These are phyloP conservation scores for Parmelia sp. DNA, from an alignment of 495 filamentous ascomycete species.

Conservation along the genomic window DNA sequence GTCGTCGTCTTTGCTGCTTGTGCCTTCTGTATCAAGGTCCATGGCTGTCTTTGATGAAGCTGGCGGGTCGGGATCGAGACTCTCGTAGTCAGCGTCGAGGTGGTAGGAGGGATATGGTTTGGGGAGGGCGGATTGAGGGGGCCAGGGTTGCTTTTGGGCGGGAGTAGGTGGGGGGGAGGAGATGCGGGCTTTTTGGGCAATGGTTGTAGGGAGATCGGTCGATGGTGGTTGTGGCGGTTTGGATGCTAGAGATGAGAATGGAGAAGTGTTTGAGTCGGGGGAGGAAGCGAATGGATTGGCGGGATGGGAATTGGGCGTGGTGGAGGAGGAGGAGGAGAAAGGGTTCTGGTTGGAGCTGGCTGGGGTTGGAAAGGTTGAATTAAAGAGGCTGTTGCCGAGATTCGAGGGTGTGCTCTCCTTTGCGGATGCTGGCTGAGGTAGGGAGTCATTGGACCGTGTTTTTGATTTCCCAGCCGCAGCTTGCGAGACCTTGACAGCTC, in stretches of 20 bases:
- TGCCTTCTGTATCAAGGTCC: constrained; percentile 42
- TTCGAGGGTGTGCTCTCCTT: constrained; percentile 30
- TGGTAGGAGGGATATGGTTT: constrained; percentile 66
- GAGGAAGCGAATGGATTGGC: constrained; percentile 51
- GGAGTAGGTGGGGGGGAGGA: constrained; percentile 39
- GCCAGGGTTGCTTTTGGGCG: constrained; percentile 61
- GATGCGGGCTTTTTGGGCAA: constrained; percentile 59
- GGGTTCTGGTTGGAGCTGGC: constrained; percentile 22
- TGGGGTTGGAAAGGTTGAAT: constrained; percentile 34
- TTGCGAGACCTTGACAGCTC: constrained; percentile 52
- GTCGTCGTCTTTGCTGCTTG: constrained; percentile 55
- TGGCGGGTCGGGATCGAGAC: constrained; percentile 53
- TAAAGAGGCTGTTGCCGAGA: constrained; percentile 54
- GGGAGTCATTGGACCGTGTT: constrained; percentile 24
- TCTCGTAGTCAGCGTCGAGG: constrained; percentile 91
- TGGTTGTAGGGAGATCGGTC: constrained; percentile 57
- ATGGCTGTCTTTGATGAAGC: constrained; percentile 40
- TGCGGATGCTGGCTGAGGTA: constrained; percentile 24
- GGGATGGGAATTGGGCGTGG: constrained; percentile 41
- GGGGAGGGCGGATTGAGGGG: constrained; percentile 55
- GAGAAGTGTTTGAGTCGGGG: constrained; percentile 31
- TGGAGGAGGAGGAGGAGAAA: constrained; percentile 21
- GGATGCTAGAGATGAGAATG: constrained; percentile 42
- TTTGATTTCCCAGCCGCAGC: constrained; percentile 26
- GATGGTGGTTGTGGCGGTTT: constrained; percentile 33